phyloP scores from a whole-genome alignment of 2,329 filamentous ascomycete genomes.

The Aureobasidium sp. region DNA sequence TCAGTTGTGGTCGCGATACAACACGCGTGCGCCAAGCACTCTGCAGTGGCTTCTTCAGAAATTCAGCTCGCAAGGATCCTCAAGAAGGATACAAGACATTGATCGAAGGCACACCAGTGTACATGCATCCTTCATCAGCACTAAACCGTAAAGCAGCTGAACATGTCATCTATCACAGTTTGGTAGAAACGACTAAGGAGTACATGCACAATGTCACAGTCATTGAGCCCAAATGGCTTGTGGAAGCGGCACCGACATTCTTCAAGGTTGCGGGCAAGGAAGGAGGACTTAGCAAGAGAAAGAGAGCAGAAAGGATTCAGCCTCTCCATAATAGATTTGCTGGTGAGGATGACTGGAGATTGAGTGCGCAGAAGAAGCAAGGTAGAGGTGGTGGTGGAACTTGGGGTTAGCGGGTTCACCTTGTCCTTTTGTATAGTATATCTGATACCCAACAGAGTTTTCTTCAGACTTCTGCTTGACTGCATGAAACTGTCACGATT shows the following conservation, averaged over 20 bases:
- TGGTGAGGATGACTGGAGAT: conserved; percentile 87
- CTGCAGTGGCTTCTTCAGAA: conserved; percentile 92
- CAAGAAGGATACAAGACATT: conserved; percentile 97
- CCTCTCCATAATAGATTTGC: conserved; percentile 90
- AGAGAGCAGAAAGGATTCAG: conserved; percentile 90
- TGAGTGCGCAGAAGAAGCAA: conserved; percentile 77
- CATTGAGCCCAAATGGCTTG: conserved; percentile 90
- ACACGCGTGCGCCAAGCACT: conserved; percentile 80
- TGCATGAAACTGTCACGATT: too few species aligned
- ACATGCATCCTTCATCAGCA: conserved; percentile 84
- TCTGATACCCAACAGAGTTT: too few species aligned
- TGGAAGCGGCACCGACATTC: conserved; percentile 96
- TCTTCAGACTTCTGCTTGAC: too few species aligned
- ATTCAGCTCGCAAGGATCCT: conserved; percentile 87
- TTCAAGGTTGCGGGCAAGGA: conserved; percentile 94
- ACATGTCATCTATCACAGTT: conserved; percentile 86
- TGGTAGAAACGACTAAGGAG: conserved; percentile 91
- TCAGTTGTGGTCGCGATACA: conserved; percentile 81
- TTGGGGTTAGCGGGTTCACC: conserved; percentile 55
- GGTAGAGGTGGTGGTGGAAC: conserved; percentile 86
- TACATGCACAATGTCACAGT: conserved; percentile 94
- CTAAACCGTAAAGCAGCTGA: conserved; percentile 94
- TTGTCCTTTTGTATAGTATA: too few species aligned
- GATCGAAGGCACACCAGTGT: conserved; percentile 89
- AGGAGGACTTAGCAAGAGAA: conserved; percentile 68